Percentiles rank a stretch among this genome's conserved stretches.
These are phyloP conservation scores for Helianthus tuberosus DNA, from an alignment of 129 eudicot species.

Conservation along the genomic window DNA sequence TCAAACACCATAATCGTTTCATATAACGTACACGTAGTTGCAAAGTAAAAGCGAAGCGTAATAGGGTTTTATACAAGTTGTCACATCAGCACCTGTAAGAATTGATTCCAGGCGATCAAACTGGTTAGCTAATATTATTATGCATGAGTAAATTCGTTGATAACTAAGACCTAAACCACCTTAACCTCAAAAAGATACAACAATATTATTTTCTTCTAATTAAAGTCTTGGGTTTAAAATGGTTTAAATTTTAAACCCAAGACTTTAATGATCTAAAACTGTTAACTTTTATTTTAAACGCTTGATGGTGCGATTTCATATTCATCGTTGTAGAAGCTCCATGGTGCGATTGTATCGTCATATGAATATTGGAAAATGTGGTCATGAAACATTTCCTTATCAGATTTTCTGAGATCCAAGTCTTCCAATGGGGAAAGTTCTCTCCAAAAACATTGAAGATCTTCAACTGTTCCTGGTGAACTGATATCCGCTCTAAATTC, in stretches of 20 bases:
- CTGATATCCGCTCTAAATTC: neutral
- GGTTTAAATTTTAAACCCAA: constrained; percentile 5
- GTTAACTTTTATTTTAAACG: constrained; percentile 1
- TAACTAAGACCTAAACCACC: neutral
- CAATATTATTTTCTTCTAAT: neutral
- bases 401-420: neutral
- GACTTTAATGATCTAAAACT: neutral
- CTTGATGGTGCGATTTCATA: neutral
- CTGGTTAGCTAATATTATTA: neutral
- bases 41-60: no score
- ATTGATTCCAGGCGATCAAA: neutral
- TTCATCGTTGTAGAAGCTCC: constrained; percentile 16
- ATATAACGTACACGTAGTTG: no score
- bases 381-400: neutral
- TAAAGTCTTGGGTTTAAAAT: neutral
- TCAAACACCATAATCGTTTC: no score
- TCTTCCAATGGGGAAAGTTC: constrained; percentile 3
- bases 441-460: constrained; percentile 14
- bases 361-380: constrained; percentile 3
- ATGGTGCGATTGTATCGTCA: neutral
- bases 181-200: neutral
- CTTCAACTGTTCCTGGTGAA: constrained; percentile 13
- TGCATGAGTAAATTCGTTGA: neutral
- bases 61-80: no score
- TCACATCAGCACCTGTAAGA: no score